phyloP scores from a whole-genome alignment of 2,329 filamentous ascomycete genomes.

The Erysiphe pisi region DNA sequence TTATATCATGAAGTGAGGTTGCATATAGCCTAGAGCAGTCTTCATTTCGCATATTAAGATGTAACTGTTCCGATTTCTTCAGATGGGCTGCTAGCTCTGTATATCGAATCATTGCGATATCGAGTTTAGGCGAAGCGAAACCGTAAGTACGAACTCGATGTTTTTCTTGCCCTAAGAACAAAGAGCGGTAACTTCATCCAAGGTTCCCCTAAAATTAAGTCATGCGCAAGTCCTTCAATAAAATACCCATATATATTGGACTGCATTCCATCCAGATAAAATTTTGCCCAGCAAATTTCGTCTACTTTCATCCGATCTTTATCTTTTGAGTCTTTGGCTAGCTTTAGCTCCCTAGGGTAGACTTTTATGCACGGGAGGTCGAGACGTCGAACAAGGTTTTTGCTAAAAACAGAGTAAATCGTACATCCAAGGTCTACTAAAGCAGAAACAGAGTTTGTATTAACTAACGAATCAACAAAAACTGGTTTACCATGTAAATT shows the following conservation, averaged over 20 bases:
- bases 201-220: neutral
- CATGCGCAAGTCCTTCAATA: neutral
- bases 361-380: too few relatives aligned
- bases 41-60: too few relatives aligned
- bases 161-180: neutral
- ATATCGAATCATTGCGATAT: neutral
- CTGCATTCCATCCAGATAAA: neutral
- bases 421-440: slow-evolving; percentile 9
- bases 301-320: neutral
- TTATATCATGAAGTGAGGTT: neutral
- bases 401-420: neutral
- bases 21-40: neutral
- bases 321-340: neutral
- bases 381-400: neutral
- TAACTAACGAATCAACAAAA: neutral
- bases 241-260: neutral
- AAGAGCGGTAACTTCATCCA: neutral
- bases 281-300: neutral
- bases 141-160: neutral
- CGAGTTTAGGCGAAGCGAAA: too few relatives aligned
- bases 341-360: too few relatives aligned
- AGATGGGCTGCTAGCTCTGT: neutral
- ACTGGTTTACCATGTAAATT: neutral
- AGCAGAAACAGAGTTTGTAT: neutral
- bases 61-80: neutral